Percentiles rank a stretch among this genome's conserved stretches.
These are phyloP conservation scores for Ophiocordyceps australis DNA, from an alignment of 2,329 filamentous ascomycete species.

Conservation along the genomic window DNA sequence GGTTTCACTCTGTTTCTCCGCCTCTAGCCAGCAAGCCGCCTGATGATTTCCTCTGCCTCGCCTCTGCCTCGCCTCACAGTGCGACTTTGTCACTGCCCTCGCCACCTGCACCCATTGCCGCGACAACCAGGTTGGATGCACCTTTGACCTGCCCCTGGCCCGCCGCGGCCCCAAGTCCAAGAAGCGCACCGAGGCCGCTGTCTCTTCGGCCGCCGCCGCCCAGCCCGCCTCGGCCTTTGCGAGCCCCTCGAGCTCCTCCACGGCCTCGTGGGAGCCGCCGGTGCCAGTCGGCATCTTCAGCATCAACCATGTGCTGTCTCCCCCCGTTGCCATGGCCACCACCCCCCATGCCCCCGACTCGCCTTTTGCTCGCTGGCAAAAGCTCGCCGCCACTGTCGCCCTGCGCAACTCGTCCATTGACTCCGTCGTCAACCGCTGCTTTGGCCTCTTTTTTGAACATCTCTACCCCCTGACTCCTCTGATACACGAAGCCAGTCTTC, in stretches of 20 bases:
- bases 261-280: slow-evolving; percentile 7
- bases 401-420: slow-evolving; percentile 9
- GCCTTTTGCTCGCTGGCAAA: slow-evolving; percentile 11
- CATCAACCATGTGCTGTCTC: slow-evolving; percentile 7
- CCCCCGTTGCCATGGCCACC: slow-evolving; percentile 3
- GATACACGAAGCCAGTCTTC: slow-evolving; percentile 20
- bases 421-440: slow-evolving; percentile 12
- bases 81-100: slow-evolving; percentile 8
- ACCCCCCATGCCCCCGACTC: slow-evolving; percentile 5
- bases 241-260: slow-evolving; percentile 5
- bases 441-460: slow-evolving; percentile 22
- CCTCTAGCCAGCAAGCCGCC: neutral
- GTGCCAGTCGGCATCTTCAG: slow-evolving; percentile 1
- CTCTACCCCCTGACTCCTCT: slow-evolving; percentile 22
- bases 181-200: slow-evolving; percentile 5
- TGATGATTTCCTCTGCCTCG: too few species aligned
- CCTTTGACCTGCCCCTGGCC: slow-evolving; percentile 17
- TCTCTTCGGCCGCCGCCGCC: slow-evolving; percentile 1
- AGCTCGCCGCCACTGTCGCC: slow-evolving; percentile 7
- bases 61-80: too few species aligned
- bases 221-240: slow-evolving; percentile 2
- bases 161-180: slow-evolving; percentile 18
- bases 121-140: slow-evolving; percentile 13
- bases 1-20: slow-evolving; percentile 3
- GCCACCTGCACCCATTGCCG: slow-evolving; percentile 14